phyloP scores from a whole-genome alignment of 2,329 filamentous ascomycete species.

The Hirsutella rhossiliensis region DNA sequence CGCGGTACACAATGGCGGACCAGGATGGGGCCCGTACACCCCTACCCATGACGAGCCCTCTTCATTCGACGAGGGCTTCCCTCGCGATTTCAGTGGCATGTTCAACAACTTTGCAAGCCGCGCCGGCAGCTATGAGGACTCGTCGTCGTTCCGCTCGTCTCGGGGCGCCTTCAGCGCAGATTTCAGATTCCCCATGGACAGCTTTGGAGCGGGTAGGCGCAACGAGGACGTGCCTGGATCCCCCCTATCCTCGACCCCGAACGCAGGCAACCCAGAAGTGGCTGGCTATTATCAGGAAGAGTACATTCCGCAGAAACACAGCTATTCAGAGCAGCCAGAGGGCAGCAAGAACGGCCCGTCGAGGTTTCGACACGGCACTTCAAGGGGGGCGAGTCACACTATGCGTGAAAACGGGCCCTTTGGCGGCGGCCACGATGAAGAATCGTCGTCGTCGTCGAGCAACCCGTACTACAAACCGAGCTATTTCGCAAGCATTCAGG shows the following conservation, averaged over 20 bases:
- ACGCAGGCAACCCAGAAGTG: too few species aligned
- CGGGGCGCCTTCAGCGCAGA: constrained; percentile 4
- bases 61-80: background rate
- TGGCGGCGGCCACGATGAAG: background rate
- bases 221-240: background rate
- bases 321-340: too few species aligned
- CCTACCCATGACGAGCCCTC: background rate
- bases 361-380: too few species aligned
- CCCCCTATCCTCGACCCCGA: constrained; percentile 3
- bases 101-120: background rate
- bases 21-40: background rate
- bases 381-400: background rate
- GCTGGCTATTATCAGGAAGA: too few species aligned
- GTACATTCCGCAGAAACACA: too few species aligned
- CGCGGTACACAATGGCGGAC: background rate
- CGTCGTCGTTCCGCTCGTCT: constrained; percentile 1
- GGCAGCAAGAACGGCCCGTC: too few species aligned
- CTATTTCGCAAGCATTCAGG: constrained; percentile 5
- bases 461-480: constrained; percentile 23
- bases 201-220: background rate
- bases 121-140: background rate
- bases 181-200: background rate
- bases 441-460: constrained; percentile 14
- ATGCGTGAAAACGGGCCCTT: background rate
- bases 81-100: background rate